A percentile compares a stretch with the other conserved stretches of the same genome.
These are phyloP conservation scores for Ligustrum vulgare DNA, from an alignment of 257 asterid genomes.

Conservation along the genomic window DNA sequence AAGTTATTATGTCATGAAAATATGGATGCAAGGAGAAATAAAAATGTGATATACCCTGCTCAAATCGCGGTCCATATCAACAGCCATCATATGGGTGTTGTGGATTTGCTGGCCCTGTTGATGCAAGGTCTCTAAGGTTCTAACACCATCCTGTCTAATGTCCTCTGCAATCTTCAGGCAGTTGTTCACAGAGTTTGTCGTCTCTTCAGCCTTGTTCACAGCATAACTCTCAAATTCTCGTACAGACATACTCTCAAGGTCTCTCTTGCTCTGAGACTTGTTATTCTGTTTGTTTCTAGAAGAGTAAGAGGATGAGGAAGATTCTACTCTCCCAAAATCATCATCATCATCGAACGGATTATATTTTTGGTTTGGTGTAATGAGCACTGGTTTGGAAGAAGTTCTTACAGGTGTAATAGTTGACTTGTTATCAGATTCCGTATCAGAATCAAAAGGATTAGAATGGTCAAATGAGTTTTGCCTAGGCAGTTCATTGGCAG, in stretches of 20 bases:
- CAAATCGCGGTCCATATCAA: constrained; percentile 48
- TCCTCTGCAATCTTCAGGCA: constrained; percentile 50
- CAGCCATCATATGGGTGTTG: constrained; percentile 51
- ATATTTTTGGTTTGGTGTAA: constrained; percentile 22
- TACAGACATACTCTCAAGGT: constrained; percentile 66
- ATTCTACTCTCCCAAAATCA: constrained; percentile 36
- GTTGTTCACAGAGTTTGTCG: constrained; percentile 37
- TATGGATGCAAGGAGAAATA: background rate
- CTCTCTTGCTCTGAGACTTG: constrained; percentile 44
- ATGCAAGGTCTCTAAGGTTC: constrained; percentile 46
- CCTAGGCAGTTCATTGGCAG: background rate
- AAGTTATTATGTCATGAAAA: background rate
- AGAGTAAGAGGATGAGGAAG: constrained; percentile 23
- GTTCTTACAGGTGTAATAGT: constrained; percentile 43
- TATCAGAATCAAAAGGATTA: constrained; percentile 29
- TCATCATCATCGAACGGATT: constrained; percentile 27
- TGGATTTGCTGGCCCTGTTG: constrained; percentile 53
- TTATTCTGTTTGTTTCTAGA: constrained; percentile 31
- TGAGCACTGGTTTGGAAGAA: constrained; percentile 63
- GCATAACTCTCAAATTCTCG: constrained; percentile 65
- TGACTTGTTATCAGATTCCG: constrained; percentile 16
- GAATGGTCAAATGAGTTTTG: too few relatives aligned
- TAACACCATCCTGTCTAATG: constrained; percentile 36
- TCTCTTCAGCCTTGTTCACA: constrained; percentile 39
- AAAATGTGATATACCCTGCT: constrained; percentile 31